phyloP scores from a whole-genome alignment of 108 stramenopile genomes.

The Mediolabrus comicus region DNA sequence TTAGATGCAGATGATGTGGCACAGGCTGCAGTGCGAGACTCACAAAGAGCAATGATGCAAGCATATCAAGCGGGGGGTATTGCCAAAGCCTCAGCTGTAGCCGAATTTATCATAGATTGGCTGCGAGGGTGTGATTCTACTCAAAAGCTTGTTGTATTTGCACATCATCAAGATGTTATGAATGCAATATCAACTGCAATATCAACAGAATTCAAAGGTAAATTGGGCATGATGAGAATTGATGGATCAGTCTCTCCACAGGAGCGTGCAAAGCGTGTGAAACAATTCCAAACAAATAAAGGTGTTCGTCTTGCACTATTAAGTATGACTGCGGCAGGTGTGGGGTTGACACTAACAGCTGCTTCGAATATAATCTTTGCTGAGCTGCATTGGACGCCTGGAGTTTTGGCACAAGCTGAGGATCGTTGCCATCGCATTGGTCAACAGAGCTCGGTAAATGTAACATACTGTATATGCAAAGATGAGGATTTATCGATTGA shows the following conservation, averaged over 20 bases:
- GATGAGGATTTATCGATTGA: slow-evolving; percentile 64
- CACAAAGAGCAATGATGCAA: slow-evolving; percentile 74
- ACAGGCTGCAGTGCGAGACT: slow-evolving; percentile 51
- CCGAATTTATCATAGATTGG: slow-evolving; percentile 78
- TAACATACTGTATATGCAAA: slow-evolving; percentile 81
- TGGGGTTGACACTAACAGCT: slow-evolving; percentile 90
- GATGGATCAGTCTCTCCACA: slow-evolving; percentile 75
- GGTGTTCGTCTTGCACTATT: slow-evolving; percentile 74
- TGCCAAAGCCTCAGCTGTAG: slow-evolving; percentile 70
- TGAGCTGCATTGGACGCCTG: slow-evolving; percentile 87
- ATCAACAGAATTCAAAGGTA: slow-evolving; percentile 54
- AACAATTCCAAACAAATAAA: slow-evolving; percentile 78
- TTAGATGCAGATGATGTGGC: slow-evolving; percentile 52
- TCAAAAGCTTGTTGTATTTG: slow-evolving; percentile 88
- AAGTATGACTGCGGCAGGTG: slow-evolving; percentile 90
- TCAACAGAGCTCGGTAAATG: slow-evolving; percentile 77
- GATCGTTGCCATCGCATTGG: slow-evolving; percentile 95
- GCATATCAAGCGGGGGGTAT: slow-evolving; percentile 79
- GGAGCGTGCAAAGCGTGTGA: slow-evolving; percentile 79
- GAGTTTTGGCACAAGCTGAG: slow-evolving; percentile 91
- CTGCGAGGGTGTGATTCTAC: slow-evolving; percentile 56
- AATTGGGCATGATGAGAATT: slow-evolving; percentile 75
- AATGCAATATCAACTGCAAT: slow-evolving; percentile 66
- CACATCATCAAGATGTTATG: slow-evolving; percentile 86
- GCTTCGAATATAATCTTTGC: slow-evolving; percentile 74